Evolutionary conservation across 257 asterid species (phyloP).

Genomic region (Prunella vulgaris): DNA sequence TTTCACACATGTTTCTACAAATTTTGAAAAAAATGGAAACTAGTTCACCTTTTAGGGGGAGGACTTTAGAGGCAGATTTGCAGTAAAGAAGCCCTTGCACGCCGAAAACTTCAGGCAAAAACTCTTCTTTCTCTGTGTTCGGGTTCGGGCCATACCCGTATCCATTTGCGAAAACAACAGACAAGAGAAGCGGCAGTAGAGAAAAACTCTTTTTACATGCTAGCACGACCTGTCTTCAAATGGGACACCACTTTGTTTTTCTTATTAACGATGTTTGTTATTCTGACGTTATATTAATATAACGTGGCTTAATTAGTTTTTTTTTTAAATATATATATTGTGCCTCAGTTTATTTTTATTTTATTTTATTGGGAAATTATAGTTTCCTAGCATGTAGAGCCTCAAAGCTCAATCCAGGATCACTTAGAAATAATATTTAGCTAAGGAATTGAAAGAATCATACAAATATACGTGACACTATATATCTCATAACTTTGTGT

Average conservation of each 20-base stretch:
- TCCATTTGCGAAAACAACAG: slow-evolving; percentile 25
- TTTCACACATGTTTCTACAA: too few species aligned
- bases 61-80: slow-evolving; percentile 36
- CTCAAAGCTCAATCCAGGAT: too few species aligned
- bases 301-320: too few species aligned
- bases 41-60: slow-evolving; percentile 48
- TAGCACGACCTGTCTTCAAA: slow-evolving; percentile 14
- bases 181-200: slow-evolving; percentile 10
- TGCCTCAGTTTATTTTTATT: too few species aligned
- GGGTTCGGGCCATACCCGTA: slow-evolving; percentile 29
- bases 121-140: background rate
- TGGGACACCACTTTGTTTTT: background rate
- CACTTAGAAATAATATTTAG: too few species aligned
- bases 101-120: slow-evolving; percentile 28
- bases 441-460: too few species aligned
- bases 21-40: too few species aligned
- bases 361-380: too few species aligned
- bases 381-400: too few species aligned
- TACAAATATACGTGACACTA: too few species aligned
- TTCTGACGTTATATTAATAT: background rate
- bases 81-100: slow-evolving; percentile 53
- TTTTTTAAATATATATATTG: too few species aligned
- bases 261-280: background rate
- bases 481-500: too few species aligned
- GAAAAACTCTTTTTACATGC: slow-evolving; percentile 1